Evolutionary conservation across 495 filamentous ascomycete genomes (phyloP).

Genomic region (Trichocladium uniseriatum): DNA sequence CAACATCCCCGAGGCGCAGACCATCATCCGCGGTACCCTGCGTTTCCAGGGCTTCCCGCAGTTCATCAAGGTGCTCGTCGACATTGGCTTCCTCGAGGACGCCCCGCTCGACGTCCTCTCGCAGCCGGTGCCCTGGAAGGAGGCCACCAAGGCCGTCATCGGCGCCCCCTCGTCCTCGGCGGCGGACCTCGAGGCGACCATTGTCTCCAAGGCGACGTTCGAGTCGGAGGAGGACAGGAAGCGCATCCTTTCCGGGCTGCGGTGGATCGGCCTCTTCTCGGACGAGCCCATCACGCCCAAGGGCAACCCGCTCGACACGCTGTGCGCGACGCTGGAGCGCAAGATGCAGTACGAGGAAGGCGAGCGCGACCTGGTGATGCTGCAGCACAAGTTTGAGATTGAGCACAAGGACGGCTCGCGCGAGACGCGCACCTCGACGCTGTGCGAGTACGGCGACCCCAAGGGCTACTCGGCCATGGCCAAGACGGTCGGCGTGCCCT

Average conservation of each 20-base stretch:
- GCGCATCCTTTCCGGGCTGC: slow-evolving; percentile 65
- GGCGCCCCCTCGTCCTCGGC: slow-evolving; percentile 52
- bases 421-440: slow-evolving; percentile 71
- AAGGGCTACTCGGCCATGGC: slow-evolving; percentile 86
- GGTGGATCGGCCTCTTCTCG: slow-evolving; percentile 85
- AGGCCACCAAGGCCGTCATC: slow-evolving; percentile 66
- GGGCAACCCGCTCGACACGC: slow-evolving; percentile 76
- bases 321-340: slow-evolving; percentile 81
- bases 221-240: slow-evolving; percentile 59
- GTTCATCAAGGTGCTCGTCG: slow-evolving; percentile 76
- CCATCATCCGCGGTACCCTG: slow-evolving; percentile 63
- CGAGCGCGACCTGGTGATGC: slow-evolving; percentile 76
- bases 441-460: slow-evolving; percentile 78
- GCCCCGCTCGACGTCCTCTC: slow-evolving; percentile 52
- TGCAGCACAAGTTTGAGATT: slow-evolving; percentile 88
- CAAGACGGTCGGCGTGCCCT: slow-evolving; percentile 42
- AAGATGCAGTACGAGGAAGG: slow-evolving; percentile 83
- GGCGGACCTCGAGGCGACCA: slow-evolving; percentile 59
- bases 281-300: slow-evolving; percentile 60
- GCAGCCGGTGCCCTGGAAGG: slow-evolving; percentile 62
- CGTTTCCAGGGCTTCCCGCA: slow-evolving; percentile 82
- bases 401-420: slow-evolving; percentile 61
- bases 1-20: slow-evolving; percentile 77
- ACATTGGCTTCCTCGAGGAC: slow-evolving; percentile 75
- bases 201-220: slow-evolving; percentile 69